phyloP scores from a whole-genome alignment of 202 grass and related monocot genomes.

The Carex sylvatica region DNA sequence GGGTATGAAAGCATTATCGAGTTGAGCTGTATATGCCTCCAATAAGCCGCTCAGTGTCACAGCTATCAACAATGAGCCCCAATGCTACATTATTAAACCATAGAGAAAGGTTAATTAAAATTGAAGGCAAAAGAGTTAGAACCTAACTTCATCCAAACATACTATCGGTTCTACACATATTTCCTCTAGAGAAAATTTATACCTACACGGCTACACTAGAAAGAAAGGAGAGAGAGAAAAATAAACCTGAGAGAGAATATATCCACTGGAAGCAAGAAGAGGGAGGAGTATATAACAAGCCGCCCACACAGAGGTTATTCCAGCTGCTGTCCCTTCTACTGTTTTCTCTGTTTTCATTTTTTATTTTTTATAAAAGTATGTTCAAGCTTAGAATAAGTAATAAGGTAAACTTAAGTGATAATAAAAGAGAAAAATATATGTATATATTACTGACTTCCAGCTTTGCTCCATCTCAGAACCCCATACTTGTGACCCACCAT shows the following conservation, averaged over 20 bases:
- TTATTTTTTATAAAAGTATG: background rate
- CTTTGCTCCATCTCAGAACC: conserved; percentile 94
- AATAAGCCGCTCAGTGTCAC: conserved; percentile 78
- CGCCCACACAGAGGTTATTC: conserved; percentile 80
- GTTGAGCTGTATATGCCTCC: conserved; percentile 89
- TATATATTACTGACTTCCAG: conserved; percentile 66
- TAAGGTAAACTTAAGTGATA: background rate
- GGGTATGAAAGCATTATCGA: conserved; percentile 98
- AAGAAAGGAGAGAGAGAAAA: conserved; percentile 7
- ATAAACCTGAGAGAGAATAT: conserved; percentile 83
- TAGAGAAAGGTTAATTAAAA: background rate
- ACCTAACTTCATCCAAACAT: background rate
- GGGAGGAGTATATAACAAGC: conserved; percentile 79
- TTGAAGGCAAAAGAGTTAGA: background rate
- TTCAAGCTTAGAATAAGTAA: conserved; percentile 11
- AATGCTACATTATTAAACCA: conserved; percentile 59
- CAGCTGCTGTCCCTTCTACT: conserved; percentile 92
- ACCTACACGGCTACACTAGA: background rate
- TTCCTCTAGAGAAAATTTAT: background rate
- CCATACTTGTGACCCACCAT: conserved; percentile 97
- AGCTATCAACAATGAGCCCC: conserved; percentile 73
- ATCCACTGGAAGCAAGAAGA: conserved; percentile 79
- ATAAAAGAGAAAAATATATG: background rate
- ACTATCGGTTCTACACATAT: background rate
- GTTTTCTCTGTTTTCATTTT: conserved; percentile 67